Evolutionary conservation across 169 alveolate genomes (phyloP).

Genomic region (Plasmodium adleri): DNA sequence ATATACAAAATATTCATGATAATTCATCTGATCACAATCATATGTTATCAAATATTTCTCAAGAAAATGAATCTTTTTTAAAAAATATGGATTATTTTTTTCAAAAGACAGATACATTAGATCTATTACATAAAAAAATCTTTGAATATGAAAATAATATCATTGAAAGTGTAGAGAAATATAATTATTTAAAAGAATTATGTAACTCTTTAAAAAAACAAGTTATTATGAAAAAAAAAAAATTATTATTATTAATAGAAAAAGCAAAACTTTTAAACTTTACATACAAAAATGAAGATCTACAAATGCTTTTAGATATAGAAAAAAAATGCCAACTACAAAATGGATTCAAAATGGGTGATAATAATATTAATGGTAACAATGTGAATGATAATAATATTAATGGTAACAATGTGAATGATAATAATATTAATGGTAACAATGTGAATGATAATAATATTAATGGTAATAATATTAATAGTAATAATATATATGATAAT

Average conservation of each 20-base stretch:
- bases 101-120: conserved; percentile 38
- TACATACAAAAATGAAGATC: conserved; percentile 54
- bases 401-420: too few species aligned
- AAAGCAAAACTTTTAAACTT: conserved; percentile 38
- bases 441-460: too few species aligned
- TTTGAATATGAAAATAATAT: conserved; percentile 62
- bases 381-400: too few species aligned
- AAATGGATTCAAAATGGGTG: neutral
- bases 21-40: too few species aligned
- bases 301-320: conserved; percentile 27
- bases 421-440: too few species aligned
- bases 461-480: too few species aligned
- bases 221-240: conserved; percentile 43
- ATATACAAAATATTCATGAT: too few species aligned
- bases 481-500: too few species aligned
- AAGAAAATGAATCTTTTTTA: neutral
- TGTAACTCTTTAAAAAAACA: conserved; percentile 39
- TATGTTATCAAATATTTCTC: too few species aligned
- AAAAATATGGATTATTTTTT: conserved; percentile 24
- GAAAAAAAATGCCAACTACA: conserved; percentile 15
- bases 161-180: conserved; percentile 63
- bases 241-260: conserved; percentile 45
- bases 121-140: conserved; percentile 46
- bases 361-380: too few species aligned
- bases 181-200: conserved; percentile 48